Conservation (phyloP, 495 filamentous ascomycete genomes). For the Neurospora terricola region DNA sequence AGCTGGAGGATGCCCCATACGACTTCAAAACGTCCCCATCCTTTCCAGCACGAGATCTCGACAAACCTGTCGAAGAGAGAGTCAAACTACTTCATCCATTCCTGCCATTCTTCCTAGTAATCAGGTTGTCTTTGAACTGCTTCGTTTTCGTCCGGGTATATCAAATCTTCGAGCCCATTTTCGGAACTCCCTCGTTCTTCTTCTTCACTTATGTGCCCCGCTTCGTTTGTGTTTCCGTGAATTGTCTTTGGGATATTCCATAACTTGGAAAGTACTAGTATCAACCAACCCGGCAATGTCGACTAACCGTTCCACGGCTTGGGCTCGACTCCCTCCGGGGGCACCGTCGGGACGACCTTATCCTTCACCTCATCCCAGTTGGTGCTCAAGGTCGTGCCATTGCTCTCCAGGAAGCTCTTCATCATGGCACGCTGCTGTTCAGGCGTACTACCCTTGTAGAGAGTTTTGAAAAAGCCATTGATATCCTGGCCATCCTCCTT, state of each 20-base stretch:
- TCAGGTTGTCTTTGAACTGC: neutral
- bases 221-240: neutral
- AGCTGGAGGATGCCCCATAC: neutral
- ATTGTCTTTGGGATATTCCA: too few species aligned
- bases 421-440: conserved; percentile 91
- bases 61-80: neutral
- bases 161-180: neutral
- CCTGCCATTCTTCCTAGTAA: neutral
- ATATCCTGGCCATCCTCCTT: conserved; percentile 60
- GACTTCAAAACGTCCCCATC: neutral
- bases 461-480: conserved; percentile 81
- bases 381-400: conserved; percentile 87
- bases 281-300: neutral
- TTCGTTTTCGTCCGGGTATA: neutral
- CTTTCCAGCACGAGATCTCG: neutral
- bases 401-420: conserved; percentile 91
- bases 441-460: conserved; percentile 68
- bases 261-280: neutral
- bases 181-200: neutral
- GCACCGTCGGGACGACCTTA: conserved; percentile 58
- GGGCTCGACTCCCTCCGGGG: conserved; percentile 67
- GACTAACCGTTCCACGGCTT: conserved; percentile 47
- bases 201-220: neutral
- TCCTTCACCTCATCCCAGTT: conserved; percentile 80
- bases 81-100: neutral